Evolutionary conservation across 23 red algal species (phyloP).

Genomic region (Chondrus crispus): DNA sequence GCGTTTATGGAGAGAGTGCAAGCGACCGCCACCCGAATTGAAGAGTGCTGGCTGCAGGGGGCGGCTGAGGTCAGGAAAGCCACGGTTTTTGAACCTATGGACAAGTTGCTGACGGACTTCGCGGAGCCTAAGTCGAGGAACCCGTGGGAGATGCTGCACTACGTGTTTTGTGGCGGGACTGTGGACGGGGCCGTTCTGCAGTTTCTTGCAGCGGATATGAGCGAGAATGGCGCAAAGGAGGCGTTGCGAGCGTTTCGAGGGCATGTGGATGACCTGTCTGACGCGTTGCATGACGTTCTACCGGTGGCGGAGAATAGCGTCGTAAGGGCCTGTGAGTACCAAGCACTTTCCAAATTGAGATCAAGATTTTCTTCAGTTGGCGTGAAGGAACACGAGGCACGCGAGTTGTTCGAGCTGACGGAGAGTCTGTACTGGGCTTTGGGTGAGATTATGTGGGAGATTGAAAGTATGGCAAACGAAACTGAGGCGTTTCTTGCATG

Average conservation of each 20-base stretch:
- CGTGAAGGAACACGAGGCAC: neutral
- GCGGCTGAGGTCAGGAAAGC: neutral
- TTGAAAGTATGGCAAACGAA: constrained; percentile 29
- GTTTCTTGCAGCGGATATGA: constrained; percentile 29
- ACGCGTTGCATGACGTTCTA: constrained; percentile 1
- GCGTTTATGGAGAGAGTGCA: neutral
- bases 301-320: constrained; percentile 45
- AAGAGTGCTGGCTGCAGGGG: constrained; percentile 39
- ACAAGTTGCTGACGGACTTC: constrained; percentile 29
- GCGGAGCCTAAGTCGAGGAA: constrained; percentile 1
- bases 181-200: constrained; percentile 40
- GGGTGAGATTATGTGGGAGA: constrained; percentile 13
- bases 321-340: constrained; percentile 45
- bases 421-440: constrained; percentile 12
- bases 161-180: constrained; percentile 31
- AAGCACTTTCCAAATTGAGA: constrained; percentile 12
- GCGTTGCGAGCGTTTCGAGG: constrained; percentile 28
- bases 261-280: constrained; percentile 23
- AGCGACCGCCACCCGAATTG: neutral
- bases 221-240: constrained; percentile 58
- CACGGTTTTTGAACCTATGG: constrained; percentile 15
- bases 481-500: constrained; percentile 54
- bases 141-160: constrained; percentile 25
- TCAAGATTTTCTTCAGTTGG: constrained; percentile 31
- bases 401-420: neutral